phyloP scores from a whole-genome alignment of 257 asterid species.

The Asclepias syriaca region DNA sequence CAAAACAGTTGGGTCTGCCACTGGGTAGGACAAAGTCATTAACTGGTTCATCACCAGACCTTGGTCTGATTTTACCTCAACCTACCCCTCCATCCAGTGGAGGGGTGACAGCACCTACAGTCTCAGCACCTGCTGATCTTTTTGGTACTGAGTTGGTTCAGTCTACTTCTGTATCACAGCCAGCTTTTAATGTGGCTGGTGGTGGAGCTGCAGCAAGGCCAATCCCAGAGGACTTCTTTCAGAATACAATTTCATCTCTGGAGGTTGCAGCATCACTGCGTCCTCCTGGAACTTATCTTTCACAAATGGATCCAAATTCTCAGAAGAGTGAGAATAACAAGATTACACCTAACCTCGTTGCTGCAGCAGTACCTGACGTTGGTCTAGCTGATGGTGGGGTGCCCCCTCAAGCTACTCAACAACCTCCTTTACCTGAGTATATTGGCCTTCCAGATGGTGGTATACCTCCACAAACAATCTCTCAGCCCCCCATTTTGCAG shows the following conservation, averaged over 20 bases:
- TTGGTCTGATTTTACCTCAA: slow-evolving; percentile 58
- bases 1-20: slow-evolving; percentile 80
- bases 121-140: slow-evolving; percentile 59
- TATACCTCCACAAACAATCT: slow-evolving; percentile 60
- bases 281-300: slow-evolving; percentile 75
- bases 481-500: slow-evolving; percentile 46
- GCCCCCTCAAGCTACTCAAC: slow-evolving; percentile 75
- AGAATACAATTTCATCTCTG: slow-evolving; percentile 83
- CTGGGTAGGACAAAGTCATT: slow-evolving; percentile 74
- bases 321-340: slow-evolving; percentile 44
- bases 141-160: slow-evolving; percentile 66
- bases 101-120: slow-evolving; percentile 37
- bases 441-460: slow-evolving; percentile 89
- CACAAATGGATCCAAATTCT: slow-evolving; percentile 63
- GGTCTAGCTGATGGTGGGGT: slow-evolving; percentile 73
- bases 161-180: slow-evolving; percentile 46
- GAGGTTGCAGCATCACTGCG: slow-evolving; percentile 82
- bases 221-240: slow-evolving; percentile 98
- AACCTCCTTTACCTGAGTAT: slow-evolving; percentile 43
- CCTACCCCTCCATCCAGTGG: slow-evolving; percentile 45
- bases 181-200: slow-evolving; percentile 45
- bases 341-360: slow-evolving; percentile 45
- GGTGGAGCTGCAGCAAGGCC: slow-evolving; percentile 71
- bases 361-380: slow-evolving; percentile 36
- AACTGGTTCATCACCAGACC: slow-evolving; percentile 71